Conservation (phyloP, 176 grass and related monocot species). For the Avena atlantica region DNA sequence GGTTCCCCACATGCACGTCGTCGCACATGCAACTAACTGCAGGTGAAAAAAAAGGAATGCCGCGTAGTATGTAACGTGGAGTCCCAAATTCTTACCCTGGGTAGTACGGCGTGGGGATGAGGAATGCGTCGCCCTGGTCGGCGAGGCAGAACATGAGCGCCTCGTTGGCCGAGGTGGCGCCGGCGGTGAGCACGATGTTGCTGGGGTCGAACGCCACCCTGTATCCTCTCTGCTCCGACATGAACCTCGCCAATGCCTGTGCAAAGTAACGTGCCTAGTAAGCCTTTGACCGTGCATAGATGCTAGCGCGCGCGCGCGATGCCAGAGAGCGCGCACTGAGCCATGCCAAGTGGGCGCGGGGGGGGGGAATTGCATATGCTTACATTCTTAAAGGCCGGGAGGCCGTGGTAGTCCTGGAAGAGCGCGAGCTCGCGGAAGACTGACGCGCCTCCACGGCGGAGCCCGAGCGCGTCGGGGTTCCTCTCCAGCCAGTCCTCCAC, state of each 20-base stretch:
- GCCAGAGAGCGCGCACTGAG: not conserved
- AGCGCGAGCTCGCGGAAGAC: slow-evolving; percentile 94
- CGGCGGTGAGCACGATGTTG: slow-evolving; percentile 87
- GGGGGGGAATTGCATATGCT: not conserved
- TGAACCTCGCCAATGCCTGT: slow-evolving; percentile 85
- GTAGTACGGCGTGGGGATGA: slow-evolving; percentile 94
- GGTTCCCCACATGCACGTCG: slow-evolving; percentile 38
- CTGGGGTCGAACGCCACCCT: slow-evolving; percentile 71
- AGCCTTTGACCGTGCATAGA: not conserved
- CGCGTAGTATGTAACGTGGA: not conserved
- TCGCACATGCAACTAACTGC: slow-evolving; percentile 20
- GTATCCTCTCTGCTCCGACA: slow-evolving; percentile 67
- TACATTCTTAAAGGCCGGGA: slow-evolving; percentile 92
- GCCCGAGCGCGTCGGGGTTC: slow-evolving; percentile 68
- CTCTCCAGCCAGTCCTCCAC: slow-evolving; percentile 78
- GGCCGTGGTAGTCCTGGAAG: slow-evolving; percentile 97
- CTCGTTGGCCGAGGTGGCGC: slow-evolving; percentile 93
- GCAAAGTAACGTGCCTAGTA: slow-evolving; percentile 18
- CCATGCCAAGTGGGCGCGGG: not conserved
- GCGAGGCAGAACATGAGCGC: slow-evolving; percentile 88
- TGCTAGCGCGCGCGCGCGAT: too few relatives aligned
- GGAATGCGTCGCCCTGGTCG: slow-evolving; percentile 84
- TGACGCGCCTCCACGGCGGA: slow-evolving; percentile 59
- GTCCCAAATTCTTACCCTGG: slow-evolving; percentile 64
- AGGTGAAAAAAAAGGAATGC: not conserved